Base-by-base conservation (phyloP, 2,329 filamentous ascomycete genomes). In the Pseudogymnoascus sp. region DNA sequence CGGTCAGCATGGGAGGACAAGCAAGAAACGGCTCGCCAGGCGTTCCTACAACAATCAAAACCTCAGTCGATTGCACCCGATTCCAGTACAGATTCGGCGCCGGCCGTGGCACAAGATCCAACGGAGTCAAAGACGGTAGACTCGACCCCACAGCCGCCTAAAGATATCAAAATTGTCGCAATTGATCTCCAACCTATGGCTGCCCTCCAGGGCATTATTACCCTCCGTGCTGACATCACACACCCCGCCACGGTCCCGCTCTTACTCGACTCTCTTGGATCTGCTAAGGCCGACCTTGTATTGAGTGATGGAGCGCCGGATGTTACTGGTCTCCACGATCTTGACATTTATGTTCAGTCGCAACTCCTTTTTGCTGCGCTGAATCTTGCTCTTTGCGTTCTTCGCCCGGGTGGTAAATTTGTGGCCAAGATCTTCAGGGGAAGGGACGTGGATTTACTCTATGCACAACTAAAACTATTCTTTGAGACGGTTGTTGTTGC, bases 341-440 rank as follows among this genome's bases (percentile, higher is more conserved):
- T 99, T 36, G 94, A 99, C 75, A 97, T 97, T 67, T 99, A 99
- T 75, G 90, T 99, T 16, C 94, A 99, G 76, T 92, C 90, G 7
- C 94, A 97, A 75, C 82, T 99, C 7, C 86, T 99, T 58, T 97
- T 95, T 74, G 91, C 93, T 0, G 94, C 94, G 0, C 83, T 99
- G 18, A 96, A 97, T 73, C 84, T 99, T 2, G 92, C 94, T 0
- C 84, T 97, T 11, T 96, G 93, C 71, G 92, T 99, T 11, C 83
- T 99, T 20, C 89, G 89, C 63, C 92, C 92, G 0, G 94, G 94
- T 43, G 94, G 94, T 65, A 96, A 91, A 70, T 99, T 99, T 69
- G 93, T 99, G 6, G 94, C 94, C 63, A 99, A 99, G 79, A 97
- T 99, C 64, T 99, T 99, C 77, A 81, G 94, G 14, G 92, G 90